A percentile compares a stretch with the other conserved stretches of the same genome.
These are phyloP conservation scores for Epichloe uncinata DNA, from an alignment of 2,329 filamentous ascomycete species.

Conservation along the genomic window DNA sequence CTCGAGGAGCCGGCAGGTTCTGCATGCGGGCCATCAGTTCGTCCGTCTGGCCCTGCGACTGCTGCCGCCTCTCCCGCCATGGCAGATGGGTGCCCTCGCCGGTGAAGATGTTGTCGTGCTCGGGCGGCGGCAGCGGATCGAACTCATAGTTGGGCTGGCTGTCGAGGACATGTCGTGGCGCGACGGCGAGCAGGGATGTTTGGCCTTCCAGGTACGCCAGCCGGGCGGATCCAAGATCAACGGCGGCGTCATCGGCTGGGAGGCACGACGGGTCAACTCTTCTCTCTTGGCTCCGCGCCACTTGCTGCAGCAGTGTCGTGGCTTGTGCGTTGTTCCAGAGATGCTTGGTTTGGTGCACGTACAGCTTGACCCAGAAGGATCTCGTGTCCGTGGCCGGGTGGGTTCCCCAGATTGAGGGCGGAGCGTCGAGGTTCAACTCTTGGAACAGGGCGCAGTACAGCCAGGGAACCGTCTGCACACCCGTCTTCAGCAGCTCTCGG, in stretches of 20 bases:
- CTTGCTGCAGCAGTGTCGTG: slow-evolving; percentile 53
- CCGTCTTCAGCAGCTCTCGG: slow-evolving; percentile 47
- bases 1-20: slow-evolving; percentile 16
- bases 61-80: slow-evolving; percentile 21
- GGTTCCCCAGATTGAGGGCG: slow-evolving; percentile 72
- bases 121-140: slow-evolving; percentile 64
- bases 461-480: slow-evolving; percentile 71
- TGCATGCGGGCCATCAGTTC: slow-evolving; percentile 17
- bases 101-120: slow-evolving; percentile 39
- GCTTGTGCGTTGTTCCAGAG: slow-evolving; percentile 74
- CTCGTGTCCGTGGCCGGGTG: slow-evolving; percentile 48
- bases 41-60: not conserved
- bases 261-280: slow-evolving; percentile 27
- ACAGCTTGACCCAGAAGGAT: slow-evolving; percentile 60
- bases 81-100: slow-evolving; percentile 27
- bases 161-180: slow-evolving; percentile 53
- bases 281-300: slow-evolving; percentile 42
- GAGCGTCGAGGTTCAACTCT: slow-evolving; percentile 64
- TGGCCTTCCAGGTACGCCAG: slow-evolving; percentile 70
- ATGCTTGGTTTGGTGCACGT: slow-evolving; percentile 63
- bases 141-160: slow-evolving; percentile 59
- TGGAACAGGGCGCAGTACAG: slow-evolving; percentile 69
- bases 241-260: slow-evolving; percentile 25
- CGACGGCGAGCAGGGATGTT: slow-evolving; percentile 52
- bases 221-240: slow-evolving; percentile 45